phyloP scores from a whole-genome alignment of 2,329 filamentous ascomycete genomes.

The Hypoxylon sp. region DNA sequence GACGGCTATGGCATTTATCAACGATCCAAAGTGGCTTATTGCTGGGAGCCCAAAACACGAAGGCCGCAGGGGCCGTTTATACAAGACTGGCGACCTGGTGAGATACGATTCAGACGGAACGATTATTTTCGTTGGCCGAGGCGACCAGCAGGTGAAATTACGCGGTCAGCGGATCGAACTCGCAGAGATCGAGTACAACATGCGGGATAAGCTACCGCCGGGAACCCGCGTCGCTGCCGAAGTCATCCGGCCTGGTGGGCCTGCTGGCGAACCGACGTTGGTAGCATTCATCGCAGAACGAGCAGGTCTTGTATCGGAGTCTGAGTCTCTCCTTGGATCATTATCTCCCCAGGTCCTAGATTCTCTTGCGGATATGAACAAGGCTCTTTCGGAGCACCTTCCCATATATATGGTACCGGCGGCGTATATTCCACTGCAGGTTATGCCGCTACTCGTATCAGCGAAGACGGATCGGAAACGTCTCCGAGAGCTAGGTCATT shows the following conservation, averaged over 20 bases:
- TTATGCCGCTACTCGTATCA: conserved; percentile 64
- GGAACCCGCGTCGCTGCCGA: conserved; percentile 63
- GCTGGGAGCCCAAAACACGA: conserved; percentile 55
- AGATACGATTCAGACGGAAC: conserved; percentile 67
- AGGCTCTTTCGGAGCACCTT: conserved; percentile 54
- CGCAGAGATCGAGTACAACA: conserved; percentile 66
- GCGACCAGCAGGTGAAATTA: conserved; percentile 78
- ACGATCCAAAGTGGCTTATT: conserved; percentile 67
- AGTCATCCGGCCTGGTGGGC: conserved; percentile 62
- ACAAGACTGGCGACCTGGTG: conserved; percentile 73
- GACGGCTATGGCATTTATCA: conserved; percentile 71
- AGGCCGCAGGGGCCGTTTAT: conserved; percentile 63
- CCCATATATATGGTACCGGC: conserved; percentile 65
- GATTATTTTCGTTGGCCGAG: conserved; percentile 72
- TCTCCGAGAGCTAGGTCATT: conserved; percentile 61
- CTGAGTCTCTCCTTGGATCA: conserved; percentile 48
- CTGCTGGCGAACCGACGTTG: conserved; percentile 60
- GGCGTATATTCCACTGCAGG: conserved; percentile 61
- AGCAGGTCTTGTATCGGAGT: conserved; percentile 50
- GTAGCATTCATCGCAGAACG: conserved; percentile 60
- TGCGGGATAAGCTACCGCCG: conserved; percentile 61
- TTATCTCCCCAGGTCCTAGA: conserved; percentile 49
- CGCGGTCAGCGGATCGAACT: conserved; percentile 76
- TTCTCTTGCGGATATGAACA: conserved; percentile 50
- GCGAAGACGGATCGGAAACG: conserved; percentile 66